Conservation (phyloP, 2,329 filamentous ascomycete species). For the Trichophyton benhamiae region DNA sequence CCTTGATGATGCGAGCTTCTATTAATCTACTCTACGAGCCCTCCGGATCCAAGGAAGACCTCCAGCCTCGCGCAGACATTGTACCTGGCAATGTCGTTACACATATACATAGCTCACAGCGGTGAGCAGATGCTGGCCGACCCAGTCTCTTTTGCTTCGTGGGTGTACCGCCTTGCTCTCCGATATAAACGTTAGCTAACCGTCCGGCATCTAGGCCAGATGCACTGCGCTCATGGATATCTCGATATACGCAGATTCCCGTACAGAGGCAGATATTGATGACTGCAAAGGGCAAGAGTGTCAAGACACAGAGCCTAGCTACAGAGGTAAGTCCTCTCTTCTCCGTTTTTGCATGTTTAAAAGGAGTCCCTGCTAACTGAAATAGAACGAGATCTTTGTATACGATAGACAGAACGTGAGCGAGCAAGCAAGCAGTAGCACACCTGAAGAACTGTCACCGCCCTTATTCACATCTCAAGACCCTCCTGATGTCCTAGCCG, state of each 20-base stretch:
- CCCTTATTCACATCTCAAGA: conserved; percentile 47
- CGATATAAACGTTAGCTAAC: neutral
- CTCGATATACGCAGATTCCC: conserved; percentile 60
- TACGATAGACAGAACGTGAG: conserved; percentile 69
- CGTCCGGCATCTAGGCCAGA: conserved; percentile 52
- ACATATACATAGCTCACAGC: conserved; percentile 85
- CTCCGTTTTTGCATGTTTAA: neutral
- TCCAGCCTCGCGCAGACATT: neutral
- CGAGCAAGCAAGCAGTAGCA: conserved; percentile 34
- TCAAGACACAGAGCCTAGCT: conserved; percentile 67
- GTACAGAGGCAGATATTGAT: conserved; percentile 72
- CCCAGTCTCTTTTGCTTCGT: conserved; percentile 62
- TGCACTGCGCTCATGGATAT: conserved; percentile 70
- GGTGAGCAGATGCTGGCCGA: conserved; percentile 76
- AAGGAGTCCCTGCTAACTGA: conserved; percentile 8
- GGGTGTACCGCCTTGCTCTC: conserved; percentile 25
- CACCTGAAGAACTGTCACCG: conserved; percentile 39
- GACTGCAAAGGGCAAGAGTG: conserved; percentile 70
- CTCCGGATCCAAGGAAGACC: neutral
- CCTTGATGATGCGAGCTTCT: neutral
- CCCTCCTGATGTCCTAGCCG: conserved; percentile 67
- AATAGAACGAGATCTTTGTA: conserved; percentile 74
- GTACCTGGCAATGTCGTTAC: conserved; percentile 60
- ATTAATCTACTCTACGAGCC: neutral
- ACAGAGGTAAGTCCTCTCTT: conserved; percentile 49